Percentiles rank a stretch among this genome's conserved stretches.
phyloP scores from a whole-genome alignment of 2,329 filamentous ascomycete species.

The Harringtonia lauricola region DNA sequence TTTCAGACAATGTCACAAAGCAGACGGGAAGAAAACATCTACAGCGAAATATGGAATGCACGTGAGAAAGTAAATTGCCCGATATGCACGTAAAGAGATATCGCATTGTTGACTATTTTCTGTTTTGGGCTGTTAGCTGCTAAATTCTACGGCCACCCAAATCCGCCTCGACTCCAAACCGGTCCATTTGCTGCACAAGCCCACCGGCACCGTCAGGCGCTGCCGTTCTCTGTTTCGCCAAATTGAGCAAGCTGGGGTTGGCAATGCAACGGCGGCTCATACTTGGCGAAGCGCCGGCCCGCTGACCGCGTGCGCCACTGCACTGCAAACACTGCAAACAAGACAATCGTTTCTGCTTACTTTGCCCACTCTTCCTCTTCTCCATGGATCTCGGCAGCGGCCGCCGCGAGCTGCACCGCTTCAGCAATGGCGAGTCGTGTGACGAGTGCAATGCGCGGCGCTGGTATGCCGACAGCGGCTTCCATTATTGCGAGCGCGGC shows the following conservation, averaged over 20 bases:
- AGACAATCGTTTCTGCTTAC: too few species aligned
- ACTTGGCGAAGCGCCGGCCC: too few species aligned
- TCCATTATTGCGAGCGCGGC: slow-evolving; percentile 69
- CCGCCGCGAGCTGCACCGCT: slow-evolving; percentile 33
- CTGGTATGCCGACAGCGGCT: slow-evolving; percentile 65
- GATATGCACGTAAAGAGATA: too few species aligned
- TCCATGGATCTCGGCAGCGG: slow-evolving; percentile 25
- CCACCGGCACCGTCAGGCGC: too few species aligned
- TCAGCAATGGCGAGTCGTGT: slow-evolving; percentile 42
- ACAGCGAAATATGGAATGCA: slow-evolving; percentile 5
- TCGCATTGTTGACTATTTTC: background rate
- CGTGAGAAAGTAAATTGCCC: background rate
- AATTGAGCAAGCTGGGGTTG: too few species aligned
- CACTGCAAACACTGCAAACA: too few species aligned
- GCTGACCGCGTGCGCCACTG: too few species aligned
- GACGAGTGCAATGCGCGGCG: slow-evolving; percentile 58
- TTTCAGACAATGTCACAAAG: background rate
- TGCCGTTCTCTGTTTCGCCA: too few species aligned
- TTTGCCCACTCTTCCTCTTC: too few species aligned
- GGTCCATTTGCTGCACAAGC: too few species aligned
- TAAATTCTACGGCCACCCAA: background rate
- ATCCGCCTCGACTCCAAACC: too few species aligned
- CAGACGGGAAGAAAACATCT: slow-evolving; percentile 6
- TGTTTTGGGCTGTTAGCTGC: background rate
- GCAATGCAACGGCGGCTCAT: too few species aligned